Conservation (phyloP, 148 eudicot genomes). For the Vaccinium vitisidaea region DNA sequence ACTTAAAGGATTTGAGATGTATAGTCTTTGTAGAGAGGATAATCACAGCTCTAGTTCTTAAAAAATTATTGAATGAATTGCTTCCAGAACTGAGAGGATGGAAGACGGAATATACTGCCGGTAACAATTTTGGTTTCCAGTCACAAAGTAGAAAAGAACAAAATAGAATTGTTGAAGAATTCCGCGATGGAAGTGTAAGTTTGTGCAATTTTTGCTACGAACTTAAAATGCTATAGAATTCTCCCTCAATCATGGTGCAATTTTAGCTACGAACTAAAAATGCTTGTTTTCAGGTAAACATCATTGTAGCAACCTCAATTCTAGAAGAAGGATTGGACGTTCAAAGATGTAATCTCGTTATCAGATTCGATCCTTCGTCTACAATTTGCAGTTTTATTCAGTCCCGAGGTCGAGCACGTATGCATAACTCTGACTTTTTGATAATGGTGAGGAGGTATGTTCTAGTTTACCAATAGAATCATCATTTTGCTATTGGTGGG, state of each 20-base stretch:
- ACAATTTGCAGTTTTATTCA: conserved; percentile 61
- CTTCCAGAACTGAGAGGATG: conserved; percentile 55
- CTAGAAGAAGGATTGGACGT: conserved; percentile 79
- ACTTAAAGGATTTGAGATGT: conserved; percentile 67
- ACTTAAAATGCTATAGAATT: background rate
- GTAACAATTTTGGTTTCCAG: conserved; percentile 44
- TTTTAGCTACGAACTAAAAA: background rate
- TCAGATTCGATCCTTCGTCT: conserved; percentile 59
- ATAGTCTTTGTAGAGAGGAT: conserved; percentile 85
- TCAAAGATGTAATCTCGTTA: conserved; percentile 65
- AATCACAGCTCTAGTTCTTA: conserved; percentile 67
- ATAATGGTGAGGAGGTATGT: conserved; percentile 61
- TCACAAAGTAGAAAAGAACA: conserved; percentile 69
- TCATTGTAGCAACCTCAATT: conserved; percentile 83
- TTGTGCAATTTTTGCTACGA: background rate
- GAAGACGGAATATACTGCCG: conserved; percentile 71
- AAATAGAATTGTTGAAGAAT: conserved; percentile 25
- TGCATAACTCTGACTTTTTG: conserved; percentile 17
- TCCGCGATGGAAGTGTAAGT: conserved; percentile 8
- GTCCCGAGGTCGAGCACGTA: conserved; percentile 19
- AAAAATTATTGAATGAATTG: conserved; percentile 42
- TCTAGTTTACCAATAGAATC: background rate
- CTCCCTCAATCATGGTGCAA: background rate
- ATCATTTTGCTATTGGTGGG: background rate
- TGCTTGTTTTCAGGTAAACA: conserved; percentile 52